phyloP scores from a whole-genome alignment of 225 moss, liverwort and hornwort genomes.

The Physcomitrellopsis africana region DNA sequence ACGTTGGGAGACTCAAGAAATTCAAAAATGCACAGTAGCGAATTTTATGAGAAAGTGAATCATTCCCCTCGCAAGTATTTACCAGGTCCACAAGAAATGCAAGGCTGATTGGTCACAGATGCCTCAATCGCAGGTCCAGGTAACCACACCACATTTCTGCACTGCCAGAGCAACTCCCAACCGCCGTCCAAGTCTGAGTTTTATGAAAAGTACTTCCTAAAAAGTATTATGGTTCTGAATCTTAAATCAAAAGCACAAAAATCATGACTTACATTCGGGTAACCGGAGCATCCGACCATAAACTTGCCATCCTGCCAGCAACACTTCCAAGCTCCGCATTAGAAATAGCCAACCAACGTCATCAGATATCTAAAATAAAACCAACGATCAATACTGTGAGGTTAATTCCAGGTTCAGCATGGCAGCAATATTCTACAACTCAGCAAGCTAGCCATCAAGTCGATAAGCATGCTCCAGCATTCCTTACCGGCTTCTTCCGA shows the following conservation, averaged over 20 bases:
- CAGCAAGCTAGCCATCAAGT: constrained; percentile 1
- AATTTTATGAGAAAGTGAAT: neutral
- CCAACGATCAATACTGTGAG: constrained; percentile 9
- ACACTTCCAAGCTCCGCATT: constrained; percentile 23
- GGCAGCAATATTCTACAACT: constrained; percentile 6
- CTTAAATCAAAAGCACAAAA: constrained; percentile 17
- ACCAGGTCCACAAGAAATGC: constrained; percentile 93
- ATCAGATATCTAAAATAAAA: constrained; percentile 23
- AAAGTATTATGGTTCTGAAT: neutral
- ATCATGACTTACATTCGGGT: constrained; percentile 74
- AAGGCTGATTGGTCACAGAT: constrained; percentile 67
- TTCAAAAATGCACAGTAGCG: constrained; percentile 15
- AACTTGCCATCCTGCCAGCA: constrained; percentile 80
- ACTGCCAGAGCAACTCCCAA: constrained; percentile 56
- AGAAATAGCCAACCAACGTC: constrained; percentile 28
- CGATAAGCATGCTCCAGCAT: constrained; percentile 8
- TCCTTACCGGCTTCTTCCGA: constrained; percentile 78
- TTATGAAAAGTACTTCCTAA: constrained; percentile 8
- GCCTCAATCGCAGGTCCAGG: constrained; percentile 87
- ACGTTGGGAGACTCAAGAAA: neutral
- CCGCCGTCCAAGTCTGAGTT: constrained; percentile 15
- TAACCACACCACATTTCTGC: constrained; percentile 95
- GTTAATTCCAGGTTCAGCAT: neutral
- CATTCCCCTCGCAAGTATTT: constrained; percentile 28
- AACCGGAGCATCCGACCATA: constrained; percentile 91